These are phyloP conservation scores for Epichloe coenophiala DNA, from an alignment of 2,329 filamentous ascomycete genomes.

Conservation along the genomic window DNA sequence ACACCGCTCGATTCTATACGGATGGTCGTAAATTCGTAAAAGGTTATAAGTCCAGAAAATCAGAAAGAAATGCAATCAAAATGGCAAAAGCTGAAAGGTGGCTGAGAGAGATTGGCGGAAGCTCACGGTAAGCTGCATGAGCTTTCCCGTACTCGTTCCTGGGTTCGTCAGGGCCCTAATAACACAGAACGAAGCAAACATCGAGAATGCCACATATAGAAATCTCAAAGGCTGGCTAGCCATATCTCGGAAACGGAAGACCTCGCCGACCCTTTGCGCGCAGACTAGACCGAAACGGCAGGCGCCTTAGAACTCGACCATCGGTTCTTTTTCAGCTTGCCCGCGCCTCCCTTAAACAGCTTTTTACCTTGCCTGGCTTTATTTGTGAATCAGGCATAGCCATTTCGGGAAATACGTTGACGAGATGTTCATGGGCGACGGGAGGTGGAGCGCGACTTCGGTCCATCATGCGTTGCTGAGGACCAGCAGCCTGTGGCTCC, in stretches of 20 bases:
- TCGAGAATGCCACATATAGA: not conserved
- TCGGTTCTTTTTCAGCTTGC: conserved; percentile 13
- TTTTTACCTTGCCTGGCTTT: conserved; percentile 13
- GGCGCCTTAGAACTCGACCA: conserved; percentile 11
- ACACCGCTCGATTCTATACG: conserved; percentile 1
- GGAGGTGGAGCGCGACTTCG: conserved; percentile 6
- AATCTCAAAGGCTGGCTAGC: not conserved
- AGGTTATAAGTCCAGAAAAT: not conserved
- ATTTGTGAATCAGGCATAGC: conserved; percentile 8
- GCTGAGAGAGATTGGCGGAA: too few relatives aligned
- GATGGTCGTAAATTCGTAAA: not conserved
- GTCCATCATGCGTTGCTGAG: conserved; percentile 2
- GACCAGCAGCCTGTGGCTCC: conserved; percentile 8
- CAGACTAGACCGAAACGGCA: conserved; percentile 6
- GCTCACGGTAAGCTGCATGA: too few relatives aligned
- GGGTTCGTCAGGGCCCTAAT: too few relatives aligned
- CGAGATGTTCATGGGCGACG: conserved; percentile 7
- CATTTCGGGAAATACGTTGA: conserved; percentile 13
- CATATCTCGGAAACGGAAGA: not conserved
- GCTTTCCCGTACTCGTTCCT: too few relatives aligned
- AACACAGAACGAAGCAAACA: not conserved
- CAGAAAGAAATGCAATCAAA: not conserved
- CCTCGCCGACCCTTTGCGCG: too few relatives aligned
- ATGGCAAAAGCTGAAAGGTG: too few relatives aligned
- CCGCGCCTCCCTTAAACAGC: conserved; percentile 17